Conservation (phyloP, 2,329 filamentous ascomycete genomes). For the Amauroascus niger region DNA sequence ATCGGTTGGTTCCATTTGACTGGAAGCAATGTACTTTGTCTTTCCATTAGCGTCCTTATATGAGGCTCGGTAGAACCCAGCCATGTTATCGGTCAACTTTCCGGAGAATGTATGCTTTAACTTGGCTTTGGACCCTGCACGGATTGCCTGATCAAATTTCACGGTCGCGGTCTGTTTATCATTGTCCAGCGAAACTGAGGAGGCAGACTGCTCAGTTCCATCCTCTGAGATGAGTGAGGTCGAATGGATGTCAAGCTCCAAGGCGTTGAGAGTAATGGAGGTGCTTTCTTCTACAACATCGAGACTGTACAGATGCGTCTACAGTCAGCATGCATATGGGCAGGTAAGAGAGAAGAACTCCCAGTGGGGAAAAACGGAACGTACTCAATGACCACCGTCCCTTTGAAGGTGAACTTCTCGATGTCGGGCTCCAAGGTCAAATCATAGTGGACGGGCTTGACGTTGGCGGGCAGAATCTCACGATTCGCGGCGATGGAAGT, state of each 20-base stretch:
- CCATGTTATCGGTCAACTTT: slow-evolving; percentile 85
- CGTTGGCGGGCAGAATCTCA: slow-evolving; percentile 82
- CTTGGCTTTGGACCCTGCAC: slow-evolving; percentile 66
- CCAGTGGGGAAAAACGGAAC: slow-evolving; percentile 19
- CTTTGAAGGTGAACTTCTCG: slow-evolving; percentile 75
- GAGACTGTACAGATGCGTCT: slow-evolving; percentile 41
- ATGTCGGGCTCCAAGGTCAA: slow-evolving; percentile 87
- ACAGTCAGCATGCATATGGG: slow-evolving; percentile 13
- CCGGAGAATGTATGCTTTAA: slow-evolving; percentile 71
- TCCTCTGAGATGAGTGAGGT: slow-evolving; percentile 55
- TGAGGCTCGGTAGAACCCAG: slow-evolving; percentile 91
- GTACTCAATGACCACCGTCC: slow-evolving; percentile 71
- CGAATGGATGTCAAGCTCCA: slow-evolving; percentile 73
- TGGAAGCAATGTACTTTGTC: slow-evolving; percentile 73
- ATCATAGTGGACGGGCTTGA: slow-evolving; percentile 86
- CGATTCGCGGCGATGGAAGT: slow-evolving; percentile 54
- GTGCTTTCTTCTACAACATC: slow-evolving; percentile 76
- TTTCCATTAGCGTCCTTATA: slow-evolving; percentile 76
- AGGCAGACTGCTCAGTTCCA: slow-evolving; percentile 50
- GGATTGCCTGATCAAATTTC: slow-evolving; percentile 62
- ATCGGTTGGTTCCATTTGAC: slow-evolving; percentile 95
- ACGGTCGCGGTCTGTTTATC: slow-evolving; percentile 73
- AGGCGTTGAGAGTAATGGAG: slow-evolving; percentile 76
- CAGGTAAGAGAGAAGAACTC: not conserved
- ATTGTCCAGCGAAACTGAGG: slow-evolving; percentile 63